Evolutionary conservation across 495 filamentous ascomycete species (phyloP).

Genomic region (Baudoinia panamericana): DNA sequence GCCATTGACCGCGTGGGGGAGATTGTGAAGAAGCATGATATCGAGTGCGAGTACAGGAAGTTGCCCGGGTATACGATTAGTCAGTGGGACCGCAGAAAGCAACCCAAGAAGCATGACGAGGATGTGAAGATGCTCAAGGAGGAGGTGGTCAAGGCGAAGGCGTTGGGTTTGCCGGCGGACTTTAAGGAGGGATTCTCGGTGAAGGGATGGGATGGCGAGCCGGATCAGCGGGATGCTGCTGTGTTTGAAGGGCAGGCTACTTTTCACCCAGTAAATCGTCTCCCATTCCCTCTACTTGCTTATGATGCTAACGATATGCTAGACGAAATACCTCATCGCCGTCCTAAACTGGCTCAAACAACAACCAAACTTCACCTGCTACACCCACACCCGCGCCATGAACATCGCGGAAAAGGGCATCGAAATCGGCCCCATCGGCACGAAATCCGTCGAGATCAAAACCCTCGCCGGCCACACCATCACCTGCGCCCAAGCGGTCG

Average conservation of each 20-base stretch:
- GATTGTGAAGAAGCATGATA: slow-evolving; percentile 33
- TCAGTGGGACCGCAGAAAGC: slow-evolving; percentile 24
- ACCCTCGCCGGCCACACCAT: slow-evolving; percentile 38
- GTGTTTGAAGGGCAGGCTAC: slow-evolving; percentile 40
- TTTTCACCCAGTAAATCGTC: no score
- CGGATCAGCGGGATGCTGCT: slow-evolving; percentile 39
- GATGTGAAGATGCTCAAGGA: slow-evolving; percentile 30
- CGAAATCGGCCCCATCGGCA: slow-evolving; percentile 19
- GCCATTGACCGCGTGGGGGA: slow-evolving; percentile 39
- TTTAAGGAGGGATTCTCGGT: slow-evolving; percentile 31
- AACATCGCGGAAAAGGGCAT: slow-evolving; percentile 36
- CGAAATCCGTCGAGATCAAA: slow-evolving; percentile 24
- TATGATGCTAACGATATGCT: no score
- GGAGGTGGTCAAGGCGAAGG: slow-evolving; percentile 33
- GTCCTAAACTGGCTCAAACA: slow-evolving; percentile 37
- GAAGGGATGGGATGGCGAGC: slow-evolving; percentile 36
- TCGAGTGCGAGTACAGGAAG: slow-evolving; percentile 44
- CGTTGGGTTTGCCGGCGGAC: slow-evolving; percentile 32
- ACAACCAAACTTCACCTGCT: slow-evolving; percentile 42
- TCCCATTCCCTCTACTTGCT: no score
- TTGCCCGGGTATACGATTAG: slow-evolving; percentile 37
- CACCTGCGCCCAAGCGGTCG: slow-evolving; percentile 36
- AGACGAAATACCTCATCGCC: slow-evolving; percentile 40
- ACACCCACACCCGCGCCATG: slow-evolving; percentile 37
- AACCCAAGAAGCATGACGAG: slow-evolving; percentile 28